Percentiles rank a stretch among this genome's conserved stretches.
Conservation (phyloP, 331 rosid genomes). For the Rosa hybrid region DNA sequence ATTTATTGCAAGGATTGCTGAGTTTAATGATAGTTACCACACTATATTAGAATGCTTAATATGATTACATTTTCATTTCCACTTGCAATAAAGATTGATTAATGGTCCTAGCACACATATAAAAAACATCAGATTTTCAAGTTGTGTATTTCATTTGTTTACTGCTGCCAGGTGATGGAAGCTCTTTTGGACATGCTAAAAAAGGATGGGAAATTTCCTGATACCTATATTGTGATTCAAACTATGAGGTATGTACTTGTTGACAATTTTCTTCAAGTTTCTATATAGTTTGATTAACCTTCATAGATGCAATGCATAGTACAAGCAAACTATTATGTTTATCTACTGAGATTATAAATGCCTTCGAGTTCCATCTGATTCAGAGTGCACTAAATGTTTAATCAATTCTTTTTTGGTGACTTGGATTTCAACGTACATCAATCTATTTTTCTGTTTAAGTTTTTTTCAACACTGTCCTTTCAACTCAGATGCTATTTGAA, state of each 20-base stretch:
- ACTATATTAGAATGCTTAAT: not conserved
- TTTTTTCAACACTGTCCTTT: conserved; percentile 30
- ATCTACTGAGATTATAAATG: not conserved
- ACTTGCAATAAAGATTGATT: not conserved
- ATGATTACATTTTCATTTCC: not conserved
- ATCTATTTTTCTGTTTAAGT: not conserved
- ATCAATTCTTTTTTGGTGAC: not conserved
- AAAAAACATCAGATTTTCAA: not conserved
- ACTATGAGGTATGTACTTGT: conserved; percentile 62
- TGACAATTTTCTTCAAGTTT: conserved; percentile 13
- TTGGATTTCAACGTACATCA: not conserved
- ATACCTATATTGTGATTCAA: conserved; percentile 64
- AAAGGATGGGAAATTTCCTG: conserved; percentile 68
- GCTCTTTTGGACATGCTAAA: conserved; percentile 66
- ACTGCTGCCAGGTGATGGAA: conserved; percentile 63
- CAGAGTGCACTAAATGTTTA: not conserved
- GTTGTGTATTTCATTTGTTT: not conserved
- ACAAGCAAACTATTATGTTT: not conserved
- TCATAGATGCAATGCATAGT: conserved; percentile 7
- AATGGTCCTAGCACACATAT: not conserved
- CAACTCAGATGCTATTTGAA: conserved; percentile 72
- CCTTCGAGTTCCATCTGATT: not conserved
- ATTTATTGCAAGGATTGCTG: not conserved
- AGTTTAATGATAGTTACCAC: not conserved
- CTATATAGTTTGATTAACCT: not conserved